phyloP scores from a whole-genome alignment of 148 eudicot species.

The Amaranthus hypochondriacus region DNA sequence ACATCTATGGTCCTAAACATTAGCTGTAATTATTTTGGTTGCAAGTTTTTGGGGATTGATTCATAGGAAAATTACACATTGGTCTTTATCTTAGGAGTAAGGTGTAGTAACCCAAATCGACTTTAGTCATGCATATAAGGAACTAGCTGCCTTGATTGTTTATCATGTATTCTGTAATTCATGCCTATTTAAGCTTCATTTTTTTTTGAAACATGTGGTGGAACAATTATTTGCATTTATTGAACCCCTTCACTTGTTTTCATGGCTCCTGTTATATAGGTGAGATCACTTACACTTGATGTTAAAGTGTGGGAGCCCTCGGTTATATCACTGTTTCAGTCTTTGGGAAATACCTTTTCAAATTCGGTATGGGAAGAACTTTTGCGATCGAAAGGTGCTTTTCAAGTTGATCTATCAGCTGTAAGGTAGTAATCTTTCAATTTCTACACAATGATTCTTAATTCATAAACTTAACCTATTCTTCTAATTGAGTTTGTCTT shows the following conservation, averaged over 20 bases:
- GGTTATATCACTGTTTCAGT: constrained; percentile 82
- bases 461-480: background rate
- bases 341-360: constrained; percentile 84
- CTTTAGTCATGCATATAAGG: no score
- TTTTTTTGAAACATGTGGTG: no score
- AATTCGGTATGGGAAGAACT: constrained; percentile 94
- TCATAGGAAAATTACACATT: no score
- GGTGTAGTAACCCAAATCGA: no score
- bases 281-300: constrained; percentile 97
- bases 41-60: no score
- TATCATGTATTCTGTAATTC: no score
- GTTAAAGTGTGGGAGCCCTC: constrained; percentile 98
- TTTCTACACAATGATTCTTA: background rate
- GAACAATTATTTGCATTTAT: background rate
- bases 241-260: constrained; percentile 6
- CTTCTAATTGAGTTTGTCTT: constrained; percentile 20
- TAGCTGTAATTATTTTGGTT: no score
- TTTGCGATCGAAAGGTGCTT: constrained; percentile 74
- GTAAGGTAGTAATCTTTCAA: constrained; percentile 46
- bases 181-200: no score
- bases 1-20: no score
- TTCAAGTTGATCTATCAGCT: constrained; percentile 63
- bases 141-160: no score
- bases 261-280: constrained; percentile 37
- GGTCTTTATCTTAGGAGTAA: no score